A percentile compares a stretch with the other conserved stretches of the same genome.
phyloP scores from a whole-genome alignment of 2,329 filamentous ascomycete genomes.

The Fusarium sp. region DNA sequence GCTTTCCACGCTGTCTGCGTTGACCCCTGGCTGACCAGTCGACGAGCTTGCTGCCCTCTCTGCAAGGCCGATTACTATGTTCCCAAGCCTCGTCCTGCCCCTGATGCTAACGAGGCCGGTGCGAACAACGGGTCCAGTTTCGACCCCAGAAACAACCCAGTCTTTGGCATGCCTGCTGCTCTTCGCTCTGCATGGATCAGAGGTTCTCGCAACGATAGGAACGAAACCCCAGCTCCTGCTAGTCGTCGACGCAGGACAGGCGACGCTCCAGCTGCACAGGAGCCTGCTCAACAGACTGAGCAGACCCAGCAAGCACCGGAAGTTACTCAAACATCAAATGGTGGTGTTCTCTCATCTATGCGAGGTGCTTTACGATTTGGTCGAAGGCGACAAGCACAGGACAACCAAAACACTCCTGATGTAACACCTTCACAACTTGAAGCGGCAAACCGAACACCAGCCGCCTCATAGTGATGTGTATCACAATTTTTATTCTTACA shows the following conservation, averaged over 20 bases:
- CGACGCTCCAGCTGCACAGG: conserved; percentile 22
- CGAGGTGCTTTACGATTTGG: conserved; percentile 51
- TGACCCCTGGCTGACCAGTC: conserved; percentile 95
- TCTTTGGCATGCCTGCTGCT: conserved; percentile 62
- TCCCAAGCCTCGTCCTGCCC: conserved; percentile 81
- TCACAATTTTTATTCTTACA: conserved; percentile 24
- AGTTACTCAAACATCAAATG: conserved; percentile 25
- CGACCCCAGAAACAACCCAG: conserved; percentile 55
- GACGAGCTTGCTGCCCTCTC: conserved; percentile 93
- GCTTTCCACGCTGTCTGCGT: conserved; percentile 97
- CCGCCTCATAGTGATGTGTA: conserved; percentile 30
- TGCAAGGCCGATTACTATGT: conserved; percentile 99
- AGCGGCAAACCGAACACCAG: conserved; percentile 53
- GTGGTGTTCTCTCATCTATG: conserved; percentile 50
- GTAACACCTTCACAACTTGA: conserved; percentile 62
- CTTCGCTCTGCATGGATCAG: conserved; percentile 57
- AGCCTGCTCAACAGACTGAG: conserved; percentile 21
- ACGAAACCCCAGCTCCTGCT: conserved; percentile 2
- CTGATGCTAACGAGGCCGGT: conserved; percentile 55
- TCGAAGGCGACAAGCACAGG: conserved; percentile 43
- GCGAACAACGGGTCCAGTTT: conserved; percentile 42
- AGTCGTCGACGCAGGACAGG: conserved; percentile 27
- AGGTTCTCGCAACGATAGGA: conserved; percentile 22
- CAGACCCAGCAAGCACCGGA: conserved; percentile 21
- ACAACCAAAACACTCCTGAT: conserved; percentile 23